These are phyloP conservation scores for Phialocephala subalpina DNA, from an alignment of 2,329 filamentous ascomycete genomes.

Conservation along the genomic window DNA sequence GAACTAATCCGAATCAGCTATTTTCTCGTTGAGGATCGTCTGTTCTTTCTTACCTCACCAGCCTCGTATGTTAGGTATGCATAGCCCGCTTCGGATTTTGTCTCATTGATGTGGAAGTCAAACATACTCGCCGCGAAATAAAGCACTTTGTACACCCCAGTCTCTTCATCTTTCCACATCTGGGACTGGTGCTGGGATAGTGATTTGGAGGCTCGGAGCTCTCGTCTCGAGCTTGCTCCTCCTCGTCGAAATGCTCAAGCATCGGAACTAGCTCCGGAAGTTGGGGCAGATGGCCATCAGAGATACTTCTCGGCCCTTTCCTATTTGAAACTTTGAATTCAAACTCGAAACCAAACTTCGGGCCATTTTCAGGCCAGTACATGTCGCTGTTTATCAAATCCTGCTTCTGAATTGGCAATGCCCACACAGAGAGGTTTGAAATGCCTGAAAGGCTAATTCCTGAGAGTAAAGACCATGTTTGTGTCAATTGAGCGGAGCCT, in stretches of 20 bases:
- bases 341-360: neutral
- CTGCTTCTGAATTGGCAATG: conserved; percentile 16
- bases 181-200: neutral
- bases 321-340: neutral
- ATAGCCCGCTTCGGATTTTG: neutral
- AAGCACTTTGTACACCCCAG: neutral
- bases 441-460: conserved; percentile 24
- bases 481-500: conserved; percentile 12
- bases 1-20: neutral
- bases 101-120: neutral
- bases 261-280: neutral
- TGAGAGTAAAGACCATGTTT: conserved; percentile 27
- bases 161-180: neutral
- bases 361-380: conserved; percentile 54
- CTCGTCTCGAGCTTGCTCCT: neutral
- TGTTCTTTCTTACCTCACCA: neutral
- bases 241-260: neutral
- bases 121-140: conserved; percentile 12
- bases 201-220: neutral
- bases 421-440: conserved; percentile 25
- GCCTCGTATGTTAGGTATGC: conserved; percentile 1
- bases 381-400: conserved; percentile 22
- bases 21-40: neutral
- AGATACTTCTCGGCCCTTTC: conserved; percentile 1
- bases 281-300: conserved; percentile 3